Evolutionary conservation across 768 basidiomycete genomes (phyloP).

Genomic region (Zangia roseola): DNA sequence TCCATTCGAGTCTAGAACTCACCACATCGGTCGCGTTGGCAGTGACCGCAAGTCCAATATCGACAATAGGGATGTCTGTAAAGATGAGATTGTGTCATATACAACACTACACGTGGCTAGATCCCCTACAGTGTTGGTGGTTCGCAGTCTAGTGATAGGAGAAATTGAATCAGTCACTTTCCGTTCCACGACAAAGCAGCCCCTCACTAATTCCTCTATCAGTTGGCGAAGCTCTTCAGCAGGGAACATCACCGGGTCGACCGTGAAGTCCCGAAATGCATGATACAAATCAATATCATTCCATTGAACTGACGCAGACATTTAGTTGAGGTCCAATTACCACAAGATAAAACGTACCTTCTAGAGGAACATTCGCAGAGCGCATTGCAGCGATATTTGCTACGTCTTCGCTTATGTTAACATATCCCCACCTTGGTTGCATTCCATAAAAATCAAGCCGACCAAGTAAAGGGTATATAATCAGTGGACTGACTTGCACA

Average conservation of each 20-base stretch:
- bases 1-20: slow-evolving; percentile 22
- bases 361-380: slow-evolving; percentile 71
- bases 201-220: slow-evolving; percentile 50
- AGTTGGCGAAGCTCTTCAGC: slow-evolving; percentile 50
- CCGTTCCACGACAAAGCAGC: slow-evolving; percentile 17
- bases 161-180: slow-evolving; percentile 2
- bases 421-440: slow-evolving; percentile 43
- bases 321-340: not conserved
- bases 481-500: slow-evolving; percentile 49
- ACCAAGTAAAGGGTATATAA: not conserved
- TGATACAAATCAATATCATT: slow-evolving; percentile 77
- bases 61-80: slow-evolving; percentile 68
- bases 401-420: slow-evolving; percentile 53
- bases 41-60: slow-evolving; percentile 57
- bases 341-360: slow-evolving; percentile 42
- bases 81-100: not conserved
- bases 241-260: slow-evolving; percentile 64
- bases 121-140: slow-evolving; percentile 29
- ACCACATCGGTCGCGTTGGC: slow-evolving; percentile 63
- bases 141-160: slow-evolving; percentile 23
- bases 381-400: slow-evolving; percentile 58
- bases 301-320: slow-evolving; percentile 56
- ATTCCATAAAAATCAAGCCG: not conserved
- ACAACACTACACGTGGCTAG: not conserved
- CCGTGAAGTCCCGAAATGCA: slow-evolving; percentile 65